These are phyloP conservation scores for Botrytis aclada DNA, from an alignment of 2,329 filamentous ascomycete species.

Conservation along the genomic window DNA sequence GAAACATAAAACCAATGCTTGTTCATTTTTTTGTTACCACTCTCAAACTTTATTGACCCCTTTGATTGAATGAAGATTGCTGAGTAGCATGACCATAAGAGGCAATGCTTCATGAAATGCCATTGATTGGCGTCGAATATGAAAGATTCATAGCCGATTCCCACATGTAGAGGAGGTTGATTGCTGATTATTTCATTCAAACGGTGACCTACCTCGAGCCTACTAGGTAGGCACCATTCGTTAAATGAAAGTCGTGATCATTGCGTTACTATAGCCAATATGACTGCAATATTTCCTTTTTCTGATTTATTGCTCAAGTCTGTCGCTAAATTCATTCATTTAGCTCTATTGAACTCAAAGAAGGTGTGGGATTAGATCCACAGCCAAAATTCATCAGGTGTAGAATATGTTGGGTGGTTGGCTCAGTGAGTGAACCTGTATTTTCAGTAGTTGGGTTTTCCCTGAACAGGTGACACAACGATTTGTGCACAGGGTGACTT, in stretches of 20 bases:
- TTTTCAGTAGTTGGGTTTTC: background rate
- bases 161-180: background rate
- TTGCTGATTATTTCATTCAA: background rate
- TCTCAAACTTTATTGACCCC: background rate
- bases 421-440: background rate
- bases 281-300: background rate
- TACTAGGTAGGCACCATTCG: background rate
- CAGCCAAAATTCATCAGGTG: background rate
- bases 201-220: no score
- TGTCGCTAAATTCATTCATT: background rate
- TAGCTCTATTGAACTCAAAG: background rate
- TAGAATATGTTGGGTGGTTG: no score
- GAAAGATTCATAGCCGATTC: background rate
- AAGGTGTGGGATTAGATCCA: background rate
- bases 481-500: background rate
- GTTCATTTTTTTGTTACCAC: background rate
- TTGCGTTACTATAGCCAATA: background rate
- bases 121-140: rapidly evolving
- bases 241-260: background rate
- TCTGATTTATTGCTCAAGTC: background rate
- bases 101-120: background rate
- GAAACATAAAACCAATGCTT: background rate
- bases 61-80: background rate
- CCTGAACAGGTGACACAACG: background rate
- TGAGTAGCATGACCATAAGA: background rate